Base-by-base conservation (phyloP, 257 asterid species). In the Solanum microdontum region DNA sequence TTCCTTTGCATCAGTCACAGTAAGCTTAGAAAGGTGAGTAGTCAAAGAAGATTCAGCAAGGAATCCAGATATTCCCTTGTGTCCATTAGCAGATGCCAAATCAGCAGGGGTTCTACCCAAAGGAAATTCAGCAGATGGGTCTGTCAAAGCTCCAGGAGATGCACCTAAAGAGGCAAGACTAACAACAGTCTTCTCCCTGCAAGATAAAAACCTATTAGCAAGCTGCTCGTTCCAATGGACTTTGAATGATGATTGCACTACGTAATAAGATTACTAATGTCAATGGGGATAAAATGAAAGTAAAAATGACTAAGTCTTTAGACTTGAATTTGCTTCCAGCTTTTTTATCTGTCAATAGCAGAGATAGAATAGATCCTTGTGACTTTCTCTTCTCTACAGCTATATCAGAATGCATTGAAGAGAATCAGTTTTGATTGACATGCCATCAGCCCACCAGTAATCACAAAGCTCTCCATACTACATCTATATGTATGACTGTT, bases 21-120 rank as follows among this genome's bases (percentile, higher is more conserved):
- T 87, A 87, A 97, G 94, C 83, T 93, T 86, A 15, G 91, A 88
- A 64, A 97, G 98, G 89, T 93, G 99, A 36, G 90, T 84, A 84
- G 95, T 97, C 91, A 97, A 89, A 88, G 94, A 84, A 82, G 94
- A 87, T 91, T 97, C 99, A 12, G 97, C 98, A 88, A 97, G 96
- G 88, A 93, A 97, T 87, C 99, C 99, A 85, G 98, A 92, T 86
- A 97, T 97, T 73, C 98, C 99, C 93, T 97, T 97, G 91, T 97
- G 96, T 79, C 99, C 98, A 90, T 91, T 91, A 73, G 91, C 91
- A 86, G 98, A 93, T 88, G 98, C 98, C 88, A 97, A 92, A 84
- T 97, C 98, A 55, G 98, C 98, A 73, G 98, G 99, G 77, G 98
- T 92, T 92, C 93, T 93, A 75, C 93, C 94, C 88, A 86, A 88